Percentiles rank a stretch among this genome's conserved stretches.
phyloP scores from a whole-genome alignment of 2,329 filamentous ascomycete genomes.

The Fusarium citri region DNA sequence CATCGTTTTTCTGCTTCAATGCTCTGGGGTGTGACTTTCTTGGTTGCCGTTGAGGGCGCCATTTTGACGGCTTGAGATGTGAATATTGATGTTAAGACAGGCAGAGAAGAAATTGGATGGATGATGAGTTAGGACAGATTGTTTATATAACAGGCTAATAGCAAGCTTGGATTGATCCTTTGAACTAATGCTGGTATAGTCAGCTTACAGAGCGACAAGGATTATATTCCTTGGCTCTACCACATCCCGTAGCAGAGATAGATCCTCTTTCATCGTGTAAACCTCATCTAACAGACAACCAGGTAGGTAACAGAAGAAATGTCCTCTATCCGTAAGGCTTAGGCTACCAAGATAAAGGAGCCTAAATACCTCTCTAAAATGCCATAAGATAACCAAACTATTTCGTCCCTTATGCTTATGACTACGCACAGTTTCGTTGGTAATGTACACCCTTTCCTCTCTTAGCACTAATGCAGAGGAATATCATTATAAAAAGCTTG shows the following conservation, averaged over 20 bases:
- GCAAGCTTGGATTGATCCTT: not conserved
- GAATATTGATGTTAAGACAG: not conserved
- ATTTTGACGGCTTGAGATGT: not conserved
- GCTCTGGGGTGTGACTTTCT: not conserved
- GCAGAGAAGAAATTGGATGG: not conserved
- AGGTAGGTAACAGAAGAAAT: too few relatives aligned
- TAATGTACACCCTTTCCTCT: too few relatives aligned
- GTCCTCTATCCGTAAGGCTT: too few relatives aligned
- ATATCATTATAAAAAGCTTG: too few relatives aligned
- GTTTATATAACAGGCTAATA: not conserved
- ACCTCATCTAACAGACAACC: too few relatives aligned
- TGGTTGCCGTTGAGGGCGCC: not conserved
- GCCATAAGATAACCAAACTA: too few relatives aligned
- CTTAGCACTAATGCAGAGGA: too few relatives aligned
- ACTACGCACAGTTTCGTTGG: too few relatives aligned
- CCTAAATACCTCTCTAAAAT: too few relatives aligned
- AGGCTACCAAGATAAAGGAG: too few relatives aligned
- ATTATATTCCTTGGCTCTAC: not conserved
- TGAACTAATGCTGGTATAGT: not conserved
- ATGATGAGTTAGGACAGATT: not conserved
- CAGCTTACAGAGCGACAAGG: not conserved
- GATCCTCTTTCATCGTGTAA: not conserved
- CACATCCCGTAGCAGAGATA: not conserved
- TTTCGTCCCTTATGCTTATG: too few relatives aligned
- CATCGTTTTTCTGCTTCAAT: conserved; percentile 1